These are phyloP conservation scores for Aspergillus vadensis DNA, from an alignment of 2,329 filamentous ascomycete species.

Conservation along the genomic window DNA sequence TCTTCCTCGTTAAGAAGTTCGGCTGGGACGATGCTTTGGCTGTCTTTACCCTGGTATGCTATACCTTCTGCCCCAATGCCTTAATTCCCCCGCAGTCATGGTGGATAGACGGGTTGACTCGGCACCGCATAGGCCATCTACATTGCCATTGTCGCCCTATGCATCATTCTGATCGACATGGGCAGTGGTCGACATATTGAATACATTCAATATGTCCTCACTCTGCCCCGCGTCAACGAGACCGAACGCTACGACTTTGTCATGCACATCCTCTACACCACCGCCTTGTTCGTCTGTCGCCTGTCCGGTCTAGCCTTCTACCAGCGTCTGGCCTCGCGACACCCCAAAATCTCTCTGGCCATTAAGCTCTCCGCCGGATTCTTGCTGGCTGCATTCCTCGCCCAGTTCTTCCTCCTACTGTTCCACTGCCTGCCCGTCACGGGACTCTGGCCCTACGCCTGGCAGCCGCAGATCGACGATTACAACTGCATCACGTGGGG, in stretches of 20 bases:
- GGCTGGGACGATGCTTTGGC: conserved; percentile 54
- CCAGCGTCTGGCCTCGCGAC: conserved; percentile 47
- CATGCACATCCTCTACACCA: conserved; percentile 57
- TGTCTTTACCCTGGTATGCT: conserved; percentile 48
- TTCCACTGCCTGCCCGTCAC: conserved; percentile 57
- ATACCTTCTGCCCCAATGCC: background rate
- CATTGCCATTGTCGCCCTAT: conserved; percentile 49
- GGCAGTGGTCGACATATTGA: conserved; percentile 48
- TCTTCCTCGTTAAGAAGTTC: conserved; percentile 47
- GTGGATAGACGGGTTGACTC: background rate
- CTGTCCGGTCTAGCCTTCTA: conserved; percentile 58
- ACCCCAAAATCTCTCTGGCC: conserved; percentile 25
- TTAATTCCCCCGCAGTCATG: conserved; percentile 10
- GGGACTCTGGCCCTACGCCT: conserved; percentile 55
- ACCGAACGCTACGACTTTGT: conserved; percentile 54
- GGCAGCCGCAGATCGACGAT: conserved; percentile 43
- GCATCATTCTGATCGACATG: conserved; percentile 48
- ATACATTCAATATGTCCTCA: conserved; percentile 49
- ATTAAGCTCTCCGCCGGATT: conserved; percentile 34
- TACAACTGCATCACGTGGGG: conserved; percentile 56
- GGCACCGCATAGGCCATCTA: conserved; percentile 30
- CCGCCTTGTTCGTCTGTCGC: conserved; percentile 53
- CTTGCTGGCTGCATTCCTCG: conserved; percentile 48
- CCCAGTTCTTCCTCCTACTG: conserved; percentile 54
- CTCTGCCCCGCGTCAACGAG: conserved; percentile 42